A percentile compares a stretch with the other conserved stretches of the same genome.
Evolutionary conservation across 2,329 filamentous ascomycete genomes (phyloP).

Genomic region (Capronia epimyces): DNA sequence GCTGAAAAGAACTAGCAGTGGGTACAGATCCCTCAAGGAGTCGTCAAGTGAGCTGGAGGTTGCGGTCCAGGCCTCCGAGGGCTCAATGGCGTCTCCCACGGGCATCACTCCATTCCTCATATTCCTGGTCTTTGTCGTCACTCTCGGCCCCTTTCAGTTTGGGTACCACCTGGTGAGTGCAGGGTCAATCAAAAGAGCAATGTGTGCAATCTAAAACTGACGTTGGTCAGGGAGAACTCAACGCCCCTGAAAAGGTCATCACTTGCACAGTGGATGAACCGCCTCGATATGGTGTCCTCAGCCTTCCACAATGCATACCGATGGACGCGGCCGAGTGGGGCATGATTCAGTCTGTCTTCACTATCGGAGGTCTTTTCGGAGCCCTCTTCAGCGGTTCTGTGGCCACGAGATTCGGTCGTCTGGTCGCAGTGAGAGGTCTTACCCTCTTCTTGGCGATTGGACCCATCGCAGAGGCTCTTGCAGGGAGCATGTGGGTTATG

Average conservation of each 20-base stretch:
- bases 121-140: constrained; percentile 67
- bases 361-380: constrained; percentile 77
- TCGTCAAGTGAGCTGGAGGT: constrained; percentile 5
- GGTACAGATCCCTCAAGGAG: constrained; percentile 16
- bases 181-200: neutral
- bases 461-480: constrained; percentile 67
- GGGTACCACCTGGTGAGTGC: constrained; percentile 76
- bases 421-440: constrained; percentile 70
- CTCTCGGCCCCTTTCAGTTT: constrained; percentile 84
- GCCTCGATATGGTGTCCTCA: constrained; percentile 29
- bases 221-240: constrained; percentile 78
- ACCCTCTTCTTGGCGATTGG: constrained; percentile 71
- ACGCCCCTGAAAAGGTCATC: constrained; percentile 88
- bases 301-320: constrained; percentile 66
- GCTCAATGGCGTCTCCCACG: constrained; percentile 6
- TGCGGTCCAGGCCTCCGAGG: constrained; percentile 1
- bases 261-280: constrained; percentile 65
- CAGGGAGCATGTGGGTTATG: constrained; percentile 62
- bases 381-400: constrained; percentile 74
- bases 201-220: neutral
- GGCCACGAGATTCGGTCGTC: constrained; percentile 70
- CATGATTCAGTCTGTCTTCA: constrained; percentile 83
- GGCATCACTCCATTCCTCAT: constrained; percentile 47
- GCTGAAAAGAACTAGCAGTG: constrained; percentile 19
- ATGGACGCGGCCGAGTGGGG: constrained; percentile 81